Percentiles rank a stretch among this genome's conserved stretches.
Conservation (phyloP, 257 asterid species). For the Rauvolfia tetraphylla region DNA sequence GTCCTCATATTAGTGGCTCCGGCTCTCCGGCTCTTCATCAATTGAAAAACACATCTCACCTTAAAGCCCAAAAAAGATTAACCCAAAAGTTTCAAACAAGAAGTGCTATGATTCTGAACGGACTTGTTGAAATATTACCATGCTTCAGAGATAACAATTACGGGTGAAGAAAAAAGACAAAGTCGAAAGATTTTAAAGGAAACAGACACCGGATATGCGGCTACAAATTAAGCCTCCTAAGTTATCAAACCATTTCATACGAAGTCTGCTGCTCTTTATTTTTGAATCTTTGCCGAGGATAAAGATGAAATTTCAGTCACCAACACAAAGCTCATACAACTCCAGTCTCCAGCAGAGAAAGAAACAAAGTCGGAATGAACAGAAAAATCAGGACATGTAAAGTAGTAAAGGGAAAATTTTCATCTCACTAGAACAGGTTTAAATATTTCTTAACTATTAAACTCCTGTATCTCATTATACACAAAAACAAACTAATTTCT, state of each 20-base stretch:
- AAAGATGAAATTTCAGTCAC: background rate
- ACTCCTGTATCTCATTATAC: background rate
- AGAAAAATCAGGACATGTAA: background rate
- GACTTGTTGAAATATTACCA: background rate
- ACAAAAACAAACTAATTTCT: background rate
- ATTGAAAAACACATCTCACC: background rate
- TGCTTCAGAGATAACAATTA: background rate
- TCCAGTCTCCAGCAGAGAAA: background rate
- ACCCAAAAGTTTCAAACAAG: background rate
- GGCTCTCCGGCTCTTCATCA: background rate
- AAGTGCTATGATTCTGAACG: background rate
- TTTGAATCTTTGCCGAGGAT: background rate
- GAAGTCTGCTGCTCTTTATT: background rate
- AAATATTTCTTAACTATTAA: background rate
- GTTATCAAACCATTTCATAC: background rate
- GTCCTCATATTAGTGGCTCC: background rate
- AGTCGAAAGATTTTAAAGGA: too few species aligned
- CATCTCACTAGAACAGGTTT: background rate
- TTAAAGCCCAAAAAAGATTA: background rate
- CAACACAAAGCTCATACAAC: background rate
- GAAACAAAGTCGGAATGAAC: background rate
- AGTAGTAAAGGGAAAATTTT: background rate
- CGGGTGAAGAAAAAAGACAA: background rate
- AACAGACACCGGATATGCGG: too few species aligned
- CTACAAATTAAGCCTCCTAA: background rate